Evolutionary conservation across 805 yeast species (phyloP), one percentile per base, ranked within the genome.

Genomic region (Nakazawaea anatomiae): DNA sequence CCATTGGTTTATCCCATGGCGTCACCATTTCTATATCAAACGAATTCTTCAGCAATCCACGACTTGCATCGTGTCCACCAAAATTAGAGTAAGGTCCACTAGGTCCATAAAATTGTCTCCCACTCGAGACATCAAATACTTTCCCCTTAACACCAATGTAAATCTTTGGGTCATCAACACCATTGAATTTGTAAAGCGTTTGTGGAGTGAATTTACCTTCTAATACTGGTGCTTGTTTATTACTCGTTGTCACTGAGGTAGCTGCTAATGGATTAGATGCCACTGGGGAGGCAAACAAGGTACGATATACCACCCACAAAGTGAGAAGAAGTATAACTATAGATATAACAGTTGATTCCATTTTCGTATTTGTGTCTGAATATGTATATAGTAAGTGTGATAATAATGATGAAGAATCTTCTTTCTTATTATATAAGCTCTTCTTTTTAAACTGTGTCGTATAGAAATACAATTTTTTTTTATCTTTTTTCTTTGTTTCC

Each of bases 31-130:
- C 78, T 27, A 72, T 57, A 47, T 90, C 97, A 68, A 91, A 92
- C 14, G 96, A 87, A 67, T 90, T 91, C 59, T 79, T 72, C 0
- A 97, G 97, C 51, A 92, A 76, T 0, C 97, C 98, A 57, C 98
- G 75, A 0, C 95, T 85, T 4, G 97, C 97, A 69, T 92, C 98
- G 58, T 88, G 85, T 1, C 98, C 98, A 0, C 97, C 97, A 74
- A 92, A 92, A 62, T 87, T 89, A 42, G 87, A 83, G 68, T 92
- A 92, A 0, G 97, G 96, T 0, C 97, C 97, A 32, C 92, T 88
- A 6, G 98, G 98, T 0, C 98, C 98, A 66, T 92, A 92, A 64
- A 92, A 91, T 44, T 79, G 78, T 56, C 91, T 79, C 0, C 96
- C 96, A 9, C 74, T 72, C 5, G 88, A 72, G 25, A 89, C 96